Evolutionary conservation across 768 basidiomycete species (phyloP).

Genomic region (Tulasnella sp.): DNA sequence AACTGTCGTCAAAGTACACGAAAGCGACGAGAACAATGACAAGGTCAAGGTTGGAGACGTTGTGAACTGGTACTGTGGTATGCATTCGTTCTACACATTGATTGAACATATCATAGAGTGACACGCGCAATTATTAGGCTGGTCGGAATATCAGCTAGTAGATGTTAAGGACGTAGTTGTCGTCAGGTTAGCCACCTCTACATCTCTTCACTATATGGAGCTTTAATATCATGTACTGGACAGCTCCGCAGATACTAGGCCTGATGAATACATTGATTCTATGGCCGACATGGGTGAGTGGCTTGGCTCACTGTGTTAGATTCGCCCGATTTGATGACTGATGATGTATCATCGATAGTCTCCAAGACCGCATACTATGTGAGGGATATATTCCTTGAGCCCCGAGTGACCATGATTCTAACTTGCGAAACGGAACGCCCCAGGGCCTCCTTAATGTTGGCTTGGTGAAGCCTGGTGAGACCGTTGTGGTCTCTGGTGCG

Average conservation of each 20-base stretch:
- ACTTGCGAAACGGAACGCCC: constrained; percentile 20
- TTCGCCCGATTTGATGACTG: neutral
- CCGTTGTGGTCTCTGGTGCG: constrained; percentile 77
- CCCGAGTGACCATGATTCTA: no score
- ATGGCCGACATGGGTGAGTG: constrained; percentile 60
- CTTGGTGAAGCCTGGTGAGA: constrained; percentile 71
- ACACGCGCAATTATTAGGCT: constrained; percentile 36
- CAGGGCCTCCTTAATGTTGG: constrained; percentile 78
- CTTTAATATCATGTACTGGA: constrained; percentile 1
- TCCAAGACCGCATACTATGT: constrained; percentile 50
- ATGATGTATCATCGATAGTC: neutral
- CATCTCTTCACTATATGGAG: neutral
- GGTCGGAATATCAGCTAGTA: constrained; percentile 63
- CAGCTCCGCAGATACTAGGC: constrained; percentile 41
- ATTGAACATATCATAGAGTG: neutral
- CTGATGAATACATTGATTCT: constrained; percentile 71
- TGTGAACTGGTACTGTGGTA: constrained; percentile 53
- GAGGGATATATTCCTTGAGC: constrained; percentile 43
- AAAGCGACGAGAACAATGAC: neutral
- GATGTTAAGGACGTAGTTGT: constrained; percentile 41
- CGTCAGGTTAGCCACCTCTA: constrained; percentile 39
- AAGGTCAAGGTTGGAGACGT: constrained; percentile 51
- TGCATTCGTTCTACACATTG: constrained; percentile 21
- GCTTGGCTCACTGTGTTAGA: no score
- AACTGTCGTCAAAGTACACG: constrained; percentile 27